These are phyloP conservation scores for Aphanomyces euteiches DNA, from an alignment of 352 stramenopile species.

Conservation along the genomic window DNA sequence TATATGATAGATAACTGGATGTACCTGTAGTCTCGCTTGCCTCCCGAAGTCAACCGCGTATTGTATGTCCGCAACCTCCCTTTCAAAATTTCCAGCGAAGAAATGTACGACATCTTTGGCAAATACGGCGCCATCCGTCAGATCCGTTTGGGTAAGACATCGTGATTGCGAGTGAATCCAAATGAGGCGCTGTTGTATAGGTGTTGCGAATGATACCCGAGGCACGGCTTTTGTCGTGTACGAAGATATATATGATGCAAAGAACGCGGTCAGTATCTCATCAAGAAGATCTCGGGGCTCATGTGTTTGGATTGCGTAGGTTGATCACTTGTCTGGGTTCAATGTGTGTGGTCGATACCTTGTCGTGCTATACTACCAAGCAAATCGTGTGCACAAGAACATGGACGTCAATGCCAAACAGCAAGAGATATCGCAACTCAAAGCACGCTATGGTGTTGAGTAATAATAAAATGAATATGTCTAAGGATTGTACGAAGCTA, in stretches of 20 bases:
- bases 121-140: conserved; percentile 99
- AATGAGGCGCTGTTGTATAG: conserved; percentile 33
- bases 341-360: conserved; percentile 98
- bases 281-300: neutral
- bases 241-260: conserved; percentile 99
- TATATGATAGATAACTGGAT: neutral
- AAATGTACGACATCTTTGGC: conserved; percentile 99
- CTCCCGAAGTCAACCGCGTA: conserved; percentile 98
- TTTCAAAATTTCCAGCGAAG: conserved; percentile 98
- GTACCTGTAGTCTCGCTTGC: conserved; percentile 73
- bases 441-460: conserved; percentile 82
- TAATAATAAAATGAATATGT: conserved; percentile 33
- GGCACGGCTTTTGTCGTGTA: conserved; percentile 99
- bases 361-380: conserved; percentile 99
- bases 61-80: conserved; percentile 97
- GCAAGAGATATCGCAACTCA: conserved; percentile 77
- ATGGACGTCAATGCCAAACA: conserved; percentile 57
- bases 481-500: conserved; percentile 40
- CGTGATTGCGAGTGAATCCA: neutral
- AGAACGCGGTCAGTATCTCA: conserved; percentile 77
- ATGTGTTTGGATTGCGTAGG: neutral
- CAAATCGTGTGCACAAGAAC: conserved; percentile 71
- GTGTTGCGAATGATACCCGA: conserved; percentile 93
- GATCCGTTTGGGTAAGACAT: conserved; percentile 65
- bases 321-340: conserved; percentile 98